Evolutionary conservation across 345 rosid species (phyloP).

Genomic region (Lepidium africanum): DNA sequence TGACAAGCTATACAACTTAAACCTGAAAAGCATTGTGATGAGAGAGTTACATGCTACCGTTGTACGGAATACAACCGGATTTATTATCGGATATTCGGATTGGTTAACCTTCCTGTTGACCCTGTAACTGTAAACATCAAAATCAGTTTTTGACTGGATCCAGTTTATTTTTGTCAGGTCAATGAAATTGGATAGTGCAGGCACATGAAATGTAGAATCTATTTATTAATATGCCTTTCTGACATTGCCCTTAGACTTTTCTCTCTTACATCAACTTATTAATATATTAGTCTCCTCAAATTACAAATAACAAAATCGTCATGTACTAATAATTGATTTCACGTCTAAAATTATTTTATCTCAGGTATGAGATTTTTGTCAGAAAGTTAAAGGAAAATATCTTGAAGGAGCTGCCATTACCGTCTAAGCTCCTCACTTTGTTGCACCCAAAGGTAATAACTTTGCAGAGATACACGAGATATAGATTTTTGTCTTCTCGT

Average conservation of each 20-base stretch:
- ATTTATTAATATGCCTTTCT: not conserved
- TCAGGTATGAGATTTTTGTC: conserved; percentile 13
- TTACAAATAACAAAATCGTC: not conserved
- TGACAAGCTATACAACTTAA: not conserved
- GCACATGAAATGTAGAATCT: conserved; percentile 6
- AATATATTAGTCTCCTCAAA: not conserved
- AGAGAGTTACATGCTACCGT: not conserved
- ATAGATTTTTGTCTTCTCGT: not conserved
- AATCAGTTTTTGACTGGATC: not conserved
- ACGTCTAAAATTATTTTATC: conserved; percentile 8
- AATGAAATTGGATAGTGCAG: conserved; percentile 4
- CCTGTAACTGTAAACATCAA: not conserved
- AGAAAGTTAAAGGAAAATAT: not conserved
- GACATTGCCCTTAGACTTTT: conserved; percentile 3
- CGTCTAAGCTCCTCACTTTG: conserved; percentile 1
- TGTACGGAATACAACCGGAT: not conserved
- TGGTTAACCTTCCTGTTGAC: not conserved
- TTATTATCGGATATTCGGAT: not conserved
- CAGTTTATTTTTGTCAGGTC: not conserved
- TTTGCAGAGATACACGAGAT: not conserved
- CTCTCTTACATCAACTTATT: not conserved
- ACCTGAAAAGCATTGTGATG: not conserved
- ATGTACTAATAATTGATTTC: not conserved
- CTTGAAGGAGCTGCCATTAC: conserved; percentile 10
- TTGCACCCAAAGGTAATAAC: not conserved